Evolutionary conservation across 2,329 filamentous ascomycete genomes (phyloP).

Genomic region (Trichoderma oligosporum): DNA sequence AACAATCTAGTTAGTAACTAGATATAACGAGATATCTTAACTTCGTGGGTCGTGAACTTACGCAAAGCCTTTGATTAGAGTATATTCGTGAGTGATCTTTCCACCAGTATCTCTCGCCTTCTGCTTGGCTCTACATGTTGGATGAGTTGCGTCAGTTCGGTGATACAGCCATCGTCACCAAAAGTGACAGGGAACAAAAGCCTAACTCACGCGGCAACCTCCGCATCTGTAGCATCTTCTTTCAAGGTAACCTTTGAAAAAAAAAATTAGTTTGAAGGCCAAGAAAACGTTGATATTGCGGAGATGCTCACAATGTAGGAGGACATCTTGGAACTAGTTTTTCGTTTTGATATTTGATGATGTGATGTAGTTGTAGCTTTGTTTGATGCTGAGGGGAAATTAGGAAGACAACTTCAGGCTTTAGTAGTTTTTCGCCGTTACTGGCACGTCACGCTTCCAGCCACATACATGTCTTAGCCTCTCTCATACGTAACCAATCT

Average conservation of each 20-base stretch:
- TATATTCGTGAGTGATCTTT: slow-evolving; percentile 79
- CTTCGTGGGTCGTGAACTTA: slow-evolving; percentile 47
- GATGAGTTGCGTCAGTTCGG: neutral
- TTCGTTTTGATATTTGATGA: neutral
- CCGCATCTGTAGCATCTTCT: slow-evolving; percentile 58
- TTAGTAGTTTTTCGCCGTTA: neutral
- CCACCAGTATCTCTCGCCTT: slow-evolving; percentile 71
- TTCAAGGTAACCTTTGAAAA: slow-evolving; percentile 72
- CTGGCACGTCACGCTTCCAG: slow-evolving; percentile 5
- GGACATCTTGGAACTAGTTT: slow-evolving; percentile 43
- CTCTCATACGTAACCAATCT: neutral
- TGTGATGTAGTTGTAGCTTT: neutral
- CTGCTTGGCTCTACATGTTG: slow-evolving; percentile 67
- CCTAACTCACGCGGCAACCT: slow-evolving; percentile 61
- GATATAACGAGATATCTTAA: neutral
- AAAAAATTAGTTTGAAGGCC: too few species aligned
- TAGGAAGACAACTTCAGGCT: neutral
- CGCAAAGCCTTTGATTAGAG: slow-evolving; percentile 88
- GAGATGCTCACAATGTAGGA: slow-evolving; percentile 49
- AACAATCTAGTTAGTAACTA: neutral
- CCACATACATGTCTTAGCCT: slow-evolving; percentile 6
- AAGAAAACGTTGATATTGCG: slow-evolving; percentile 9
- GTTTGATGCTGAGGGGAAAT: neutral
- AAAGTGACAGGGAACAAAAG: neutral
- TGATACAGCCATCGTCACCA: neutral